phyloP scores from a whole-genome alignment of 352 stramenopile genomes.

The Nothophytophthora sp. region DNA sequence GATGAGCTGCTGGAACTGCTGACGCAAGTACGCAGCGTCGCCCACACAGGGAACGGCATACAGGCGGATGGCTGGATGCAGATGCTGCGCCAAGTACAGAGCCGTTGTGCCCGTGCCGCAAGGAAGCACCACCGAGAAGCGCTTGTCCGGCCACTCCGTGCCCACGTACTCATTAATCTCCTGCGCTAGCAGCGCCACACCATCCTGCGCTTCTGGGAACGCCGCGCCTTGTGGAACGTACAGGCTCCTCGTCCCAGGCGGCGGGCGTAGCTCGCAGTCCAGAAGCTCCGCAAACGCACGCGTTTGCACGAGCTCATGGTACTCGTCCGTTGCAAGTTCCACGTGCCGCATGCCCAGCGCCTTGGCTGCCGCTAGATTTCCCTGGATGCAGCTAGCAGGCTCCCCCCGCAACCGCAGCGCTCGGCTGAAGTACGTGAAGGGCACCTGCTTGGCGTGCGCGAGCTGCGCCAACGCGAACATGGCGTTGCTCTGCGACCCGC shows the following conservation, averaged over 20 bases:
- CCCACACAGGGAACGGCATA: slow-evolving; percentile 78
- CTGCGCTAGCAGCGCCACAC: slow-evolving; percentile 52
- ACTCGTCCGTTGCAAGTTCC: slow-evolving; percentile 39
- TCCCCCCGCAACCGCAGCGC: slow-evolving; percentile 18
- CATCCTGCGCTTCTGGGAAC: slow-evolving; percentile 57
- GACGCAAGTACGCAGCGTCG: slow-evolving; percentile 48
- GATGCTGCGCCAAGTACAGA: slow-evolving; percentile 77
- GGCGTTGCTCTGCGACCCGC: slow-evolving; percentile 83
- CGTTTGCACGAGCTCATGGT: slow-evolving; percentile 43
- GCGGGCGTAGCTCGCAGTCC: slow-evolving; percentile 1
- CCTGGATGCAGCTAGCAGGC: neutral
- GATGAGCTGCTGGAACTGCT: slow-evolving; percentile 55
- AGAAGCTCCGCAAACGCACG: slow-evolving; percentile 38
- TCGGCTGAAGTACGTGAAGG: slow-evolving; percentile 88
- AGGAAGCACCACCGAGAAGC: slow-evolving; percentile 68
- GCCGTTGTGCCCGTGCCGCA: slow-evolving; percentile 80
- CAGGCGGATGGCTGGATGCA: slow-evolving; percentile 43
- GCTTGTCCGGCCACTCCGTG: slow-evolving; percentile 12
- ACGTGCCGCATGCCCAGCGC: slow-evolving; percentile 73
- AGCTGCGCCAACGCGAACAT: slow-evolving; percentile 87
- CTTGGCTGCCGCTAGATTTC: slow-evolving; percentile 51
- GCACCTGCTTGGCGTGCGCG: slow-evolving; percentile 60
- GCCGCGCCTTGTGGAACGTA: slow-evolving; percentile 76
- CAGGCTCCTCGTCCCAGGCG: slow-evolving; percentile 20
- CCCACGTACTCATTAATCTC: slow-evolving; percentile 74